Evolutionary conservation across 2,329 filamentous ascomycete genomes (phyloP).

Genomic region (Clonostachys rhizophaga): DNA sequence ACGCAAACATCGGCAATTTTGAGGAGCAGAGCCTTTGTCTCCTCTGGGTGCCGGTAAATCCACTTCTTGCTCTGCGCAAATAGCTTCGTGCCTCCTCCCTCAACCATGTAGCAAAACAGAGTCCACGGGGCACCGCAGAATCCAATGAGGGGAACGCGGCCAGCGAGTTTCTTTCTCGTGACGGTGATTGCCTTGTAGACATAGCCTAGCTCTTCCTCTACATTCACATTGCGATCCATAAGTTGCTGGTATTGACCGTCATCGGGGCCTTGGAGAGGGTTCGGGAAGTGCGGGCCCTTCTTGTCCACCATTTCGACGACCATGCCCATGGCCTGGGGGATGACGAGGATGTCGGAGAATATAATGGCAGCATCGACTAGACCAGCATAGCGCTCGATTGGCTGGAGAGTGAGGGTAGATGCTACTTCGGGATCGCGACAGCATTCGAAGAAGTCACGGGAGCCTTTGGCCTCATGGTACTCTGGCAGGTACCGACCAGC

Average conservation of each 20-base stretch:
- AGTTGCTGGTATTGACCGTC: slow-evolving; percentile 81
- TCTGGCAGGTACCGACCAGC: slow-evolving; percentile 96
- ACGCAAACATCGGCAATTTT: slow-evolving; percentile 95
- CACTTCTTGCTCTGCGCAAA: slow-evolving; percentile 94
- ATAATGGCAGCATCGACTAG: slow-evolving; percentile 97
- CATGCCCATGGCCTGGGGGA: slow-evolving; percentile 98
- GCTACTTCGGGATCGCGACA: slow-evolving; percentile 91
- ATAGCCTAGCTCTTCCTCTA: slow-evolving; percentile 80
- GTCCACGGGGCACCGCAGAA: slow-evolving; percentile 99
- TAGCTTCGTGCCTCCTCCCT: slow-evolving; percentile 92
- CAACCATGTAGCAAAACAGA: slow-evolving; percentile 97
- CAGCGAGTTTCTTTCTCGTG: slow-evolving; percentile 81
- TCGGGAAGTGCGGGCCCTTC: slow-evolving; percentile 91
- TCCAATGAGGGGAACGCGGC: slow-evolving; percentile 87
- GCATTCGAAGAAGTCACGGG: slow-evolving; percentile 94
- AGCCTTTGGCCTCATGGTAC: slow-evolving; percentile 92
- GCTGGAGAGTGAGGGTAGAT: slow-evolving; percentile 89
- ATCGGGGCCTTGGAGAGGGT: slow-evolving; percentile 72
- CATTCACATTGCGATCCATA: slow-evolving; percentile 74
- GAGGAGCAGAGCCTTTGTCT: slow-evolving; percentile 74
- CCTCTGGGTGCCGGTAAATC: slow-evolving; percentile 85
- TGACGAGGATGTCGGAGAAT: slow-evolving; percentile 97
- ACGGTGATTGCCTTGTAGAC: slow-evolving; percentile 94
- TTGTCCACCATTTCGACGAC: slow-evolving; percentile 97
- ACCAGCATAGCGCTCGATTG: slow-evolving; percentile 84